Evolutionary conservation across 257 asterid species (phyloP).

Genomic region (Solanum sitiens): DNA sequence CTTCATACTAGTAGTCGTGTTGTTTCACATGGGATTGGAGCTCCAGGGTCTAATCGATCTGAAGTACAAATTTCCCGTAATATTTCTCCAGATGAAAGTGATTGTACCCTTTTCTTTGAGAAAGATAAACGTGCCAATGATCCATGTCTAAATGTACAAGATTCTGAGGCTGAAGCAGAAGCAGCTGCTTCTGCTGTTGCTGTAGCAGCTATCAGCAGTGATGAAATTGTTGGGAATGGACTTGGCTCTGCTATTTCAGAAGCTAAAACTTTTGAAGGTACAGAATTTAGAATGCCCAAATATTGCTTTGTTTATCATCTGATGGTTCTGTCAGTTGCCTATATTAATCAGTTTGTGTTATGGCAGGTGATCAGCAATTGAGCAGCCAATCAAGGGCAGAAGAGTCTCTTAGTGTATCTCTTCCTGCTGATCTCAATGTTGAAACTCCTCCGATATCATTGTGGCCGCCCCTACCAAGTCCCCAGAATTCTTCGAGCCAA

Average conservation of each 20-base stretch:
- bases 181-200: conserved; percentile 96
- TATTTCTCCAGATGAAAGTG: conserved; percentile 46
- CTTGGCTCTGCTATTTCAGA: conserved; percentile 37
- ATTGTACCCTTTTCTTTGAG: conserved; percentile 42
- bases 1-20: conserved; percentile 63
- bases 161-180: conserved; percentile 84
- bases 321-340: not conserved
- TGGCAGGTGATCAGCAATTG: conserved; percentile 42
- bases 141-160: conserved; percentile 47
- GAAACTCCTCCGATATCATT: conserved; percentile 85
- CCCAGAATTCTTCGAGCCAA: conserved; percentile 65
- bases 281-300: conserved; percentile 27
- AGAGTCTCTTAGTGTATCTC: conserved; percentile 73
- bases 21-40: conserved; percentile 53
- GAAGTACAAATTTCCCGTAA: conserved; percentile 53
- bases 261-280: conserved; percentile 32
- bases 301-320: not conserved
- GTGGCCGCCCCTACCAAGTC: conserved; percentile 86
- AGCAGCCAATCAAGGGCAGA: conserved; percentile 55
- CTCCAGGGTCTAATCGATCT: conserved; percentile 78
- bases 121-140: conserved; percentile 50
- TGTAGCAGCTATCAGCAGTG: conserved; percentile 81
- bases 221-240: conserved; percentile 52
- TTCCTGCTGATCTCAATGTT: conserved; percentile 94
- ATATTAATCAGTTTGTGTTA: conserved; percentile 17